Evolutionary conservation across 2,329 filamentous ascomycete genomes (phyloP), one percentile per base, ranked within the genome.

Genomic region (Boeremia exigua): DNA sequence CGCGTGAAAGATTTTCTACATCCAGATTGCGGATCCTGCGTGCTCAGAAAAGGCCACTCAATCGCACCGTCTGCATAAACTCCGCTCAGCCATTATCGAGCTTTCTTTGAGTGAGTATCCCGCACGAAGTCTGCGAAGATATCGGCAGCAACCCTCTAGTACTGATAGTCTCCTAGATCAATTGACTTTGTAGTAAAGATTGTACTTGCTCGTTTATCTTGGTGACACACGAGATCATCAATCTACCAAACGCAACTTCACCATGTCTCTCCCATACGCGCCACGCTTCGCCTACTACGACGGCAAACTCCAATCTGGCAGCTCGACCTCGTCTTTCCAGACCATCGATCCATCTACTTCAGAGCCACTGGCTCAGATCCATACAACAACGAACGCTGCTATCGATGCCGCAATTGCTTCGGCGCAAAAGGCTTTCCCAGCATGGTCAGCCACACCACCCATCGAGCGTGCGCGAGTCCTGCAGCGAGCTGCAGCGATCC

Each of bases 401-500:
- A 81, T 95, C 71, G 86, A 95, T 72, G 82, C 85, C 14, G 90
- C 91, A 39, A 82, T 96, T 61, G 76, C 82, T 49, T 87, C 91
- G 36, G 92, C 90, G 36, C 80, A 86, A 53, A 79, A 80, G 30
- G 91, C 91, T 1, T 96, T 96, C 73, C 81, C 84, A 2, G 77
- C 81, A 33, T 96, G 92, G 92, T 91, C 91, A 1, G 80, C 84
- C 53, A 95, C 88, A 11, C 85, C 91, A 2, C 82, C 89, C n/a
- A 81, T 89, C 58, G 85, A 86, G 67, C 90, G 92, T 54, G 86
- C 91, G 1, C 86, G 90, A 54, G 88, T 96, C 64, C 85, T 96
- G 9, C 88, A 92, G 28, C 86, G 85, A 71, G 91, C 92, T 2
- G 91, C 90, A 15, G 78, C 84, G 42, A 77, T 96, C 12, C 82